Conservation (phyloP, 441 rosid genomes). For the Gossypium schwendimanii region DNA sequence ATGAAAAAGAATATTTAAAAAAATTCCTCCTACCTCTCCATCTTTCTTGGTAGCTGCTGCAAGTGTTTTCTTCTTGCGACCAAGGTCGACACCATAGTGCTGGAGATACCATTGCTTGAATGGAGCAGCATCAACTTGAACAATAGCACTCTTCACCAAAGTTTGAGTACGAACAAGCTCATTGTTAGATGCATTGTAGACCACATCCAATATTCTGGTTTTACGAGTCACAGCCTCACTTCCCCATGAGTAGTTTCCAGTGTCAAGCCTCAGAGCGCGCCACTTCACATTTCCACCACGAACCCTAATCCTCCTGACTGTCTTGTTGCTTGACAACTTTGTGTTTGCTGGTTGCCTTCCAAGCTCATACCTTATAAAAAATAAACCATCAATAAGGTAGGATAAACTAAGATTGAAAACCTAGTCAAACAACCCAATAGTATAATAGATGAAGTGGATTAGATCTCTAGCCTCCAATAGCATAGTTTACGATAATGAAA, state of each 20-base stretch:
- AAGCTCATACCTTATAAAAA: slow-evolving; percentile 32
- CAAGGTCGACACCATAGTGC: slow-evolving; percentile 42
- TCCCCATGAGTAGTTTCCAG: slow-evolving; percentile 42
- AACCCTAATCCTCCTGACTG: slow-evolving; percentile 39
- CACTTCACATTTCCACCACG: slow-evolving; percentile 46
- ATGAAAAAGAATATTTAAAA: not conserved
- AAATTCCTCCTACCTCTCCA: slow-evolving; percentile 21
- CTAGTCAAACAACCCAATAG: not conserved
- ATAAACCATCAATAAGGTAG: not conserved
- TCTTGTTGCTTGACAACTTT: slow-evolving; percentile 45
- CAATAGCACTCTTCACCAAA: slow-evolving; percentile 36
- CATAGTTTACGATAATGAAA: not conserved
- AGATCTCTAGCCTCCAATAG: not conserved
- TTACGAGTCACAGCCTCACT: slow-evolving; percentile 40
- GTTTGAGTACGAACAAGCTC: slow-evolving; percentile 44
- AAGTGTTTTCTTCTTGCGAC: slow-evolving; percentile 35
- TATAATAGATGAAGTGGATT: not conserved
- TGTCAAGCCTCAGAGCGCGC: slow-evolving; percentile 44
- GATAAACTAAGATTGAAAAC: not conserved
- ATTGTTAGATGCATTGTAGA: slow-evolving; percentile 43
- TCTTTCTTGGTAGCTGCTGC: slow-evolving; percentile 29
- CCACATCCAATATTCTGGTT: slow-evolving; percentile 40
- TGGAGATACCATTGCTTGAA: slow-evolving; percentile 46
- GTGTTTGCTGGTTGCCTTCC: slow-evolving; percentile 43
- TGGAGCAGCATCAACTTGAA: slow-evolving; percentile 50